A percentile compares a stretch with the other conserved stretches of the same genome.
These are phyloP conservation scores for Yamadazyma sp. DNA, from an alignment of 805 yeast species.

Conservation along the genomic window DNA sequence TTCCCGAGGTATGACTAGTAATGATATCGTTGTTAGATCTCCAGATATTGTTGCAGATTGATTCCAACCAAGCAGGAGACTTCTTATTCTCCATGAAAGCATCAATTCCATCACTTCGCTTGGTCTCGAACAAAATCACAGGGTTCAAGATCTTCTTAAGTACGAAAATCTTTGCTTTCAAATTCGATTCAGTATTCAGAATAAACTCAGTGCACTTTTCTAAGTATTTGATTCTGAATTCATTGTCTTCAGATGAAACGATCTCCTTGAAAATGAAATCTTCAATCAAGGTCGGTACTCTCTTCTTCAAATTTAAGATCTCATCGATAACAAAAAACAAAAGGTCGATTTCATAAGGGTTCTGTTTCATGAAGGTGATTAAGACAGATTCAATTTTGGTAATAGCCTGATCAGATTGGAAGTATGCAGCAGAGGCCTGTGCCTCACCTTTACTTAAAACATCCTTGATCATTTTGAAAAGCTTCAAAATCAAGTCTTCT, in stretches of 20 bases:
- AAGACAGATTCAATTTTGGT: slow-evolving; percentile 53
- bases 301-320: slow-evolving; percentile 46
- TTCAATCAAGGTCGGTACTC: slow-evolving; percentile 48
- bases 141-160: slow-evolving; percentile 63
- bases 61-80: slow-evolving; percentile 61
- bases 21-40: slow-evolving; percentile 54
- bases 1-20: slow-evolving; percentile 58
- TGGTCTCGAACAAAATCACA: slow-evolving; percentile 61
- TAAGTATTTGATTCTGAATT: slow-evolving; percentile 51
- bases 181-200: slow-evolving; percentile 43
- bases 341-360: slow-evolving; percentile 26
- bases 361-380: slow-evolving; percentile 27
- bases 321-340: slow-evolving; percentile 32
- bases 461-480: slow-evolving; percentile 34
- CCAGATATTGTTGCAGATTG: slow-evolving; percentile 73
- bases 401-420: slow-evolving; percentile 71
- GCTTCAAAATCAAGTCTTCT: slow-evolving; percentile 41
- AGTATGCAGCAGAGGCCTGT: slow-evolving; percentile 57
- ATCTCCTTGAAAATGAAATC: slow-evolving; percentile 58
- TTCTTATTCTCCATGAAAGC: slow-evolving; percentile 38
- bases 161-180: slow-evolving; percentile 57
- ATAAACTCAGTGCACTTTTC: slow-evolving; percentile 48
- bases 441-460: slow-evolving; percentile 36
- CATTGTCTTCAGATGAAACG: slow-evolving; percentile 50
- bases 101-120: slow-evolving; percentile 46